Percentiles rank a stretch among this genome's conserved stretches.
Conservation (phyloP, 805 yeast species). For the Lipomyces yamanashiensis region DNA sequence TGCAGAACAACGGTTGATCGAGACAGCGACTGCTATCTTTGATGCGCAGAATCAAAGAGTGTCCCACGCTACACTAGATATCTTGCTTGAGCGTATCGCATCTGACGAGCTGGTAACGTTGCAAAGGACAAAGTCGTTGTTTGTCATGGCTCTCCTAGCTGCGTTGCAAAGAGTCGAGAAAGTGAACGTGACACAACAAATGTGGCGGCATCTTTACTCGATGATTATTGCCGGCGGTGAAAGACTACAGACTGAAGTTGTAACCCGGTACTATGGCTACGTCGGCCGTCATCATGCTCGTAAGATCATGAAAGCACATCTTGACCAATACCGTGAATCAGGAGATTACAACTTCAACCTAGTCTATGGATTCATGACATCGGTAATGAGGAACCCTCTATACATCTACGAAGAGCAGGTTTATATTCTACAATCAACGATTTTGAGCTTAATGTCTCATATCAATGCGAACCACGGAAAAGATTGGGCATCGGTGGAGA, state of each 20-base stretch:
- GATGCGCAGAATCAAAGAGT: slow-evolving; percentile 8
- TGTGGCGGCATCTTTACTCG: slow-evolving; percentile 7
- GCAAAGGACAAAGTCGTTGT: not conserved
- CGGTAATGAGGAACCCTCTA: not conserved
- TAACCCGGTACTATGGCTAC: not conserved
- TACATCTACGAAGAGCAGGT: not conserved
- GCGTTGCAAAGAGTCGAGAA: slow-evolving; percentile 8
- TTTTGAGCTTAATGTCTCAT: slow-evolving; percentile 12
- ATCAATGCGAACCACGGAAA: not conserved
- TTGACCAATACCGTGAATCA: slow-evolving; percentile 13
- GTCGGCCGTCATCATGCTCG: slow-evolving; percentile 5
- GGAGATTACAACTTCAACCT: slow-evolving; percentile 6
- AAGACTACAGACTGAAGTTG: not conserved
- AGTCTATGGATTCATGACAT: not conserved
- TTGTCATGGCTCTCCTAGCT: not conserved
- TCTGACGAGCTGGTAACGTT: not conserved
- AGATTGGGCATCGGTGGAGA: not conserved
- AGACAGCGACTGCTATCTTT: not conserved
- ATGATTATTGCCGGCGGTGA: not conserved
- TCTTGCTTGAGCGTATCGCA: slow-evolving; percentile 6
- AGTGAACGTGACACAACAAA: not conserved
- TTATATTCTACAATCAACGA: not conserved
- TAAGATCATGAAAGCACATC: slow-evolving; percentile 7
- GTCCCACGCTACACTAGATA: slow-evolving; percentile 1
- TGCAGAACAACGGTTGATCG: slow-evolving; percentile 6